Evolutionary conservation across 371 early-diverging fungal genomes (phyloP), one percentile per base, ranked within the genome.

Genomic region (Apophysomyces elegans): DNA sequence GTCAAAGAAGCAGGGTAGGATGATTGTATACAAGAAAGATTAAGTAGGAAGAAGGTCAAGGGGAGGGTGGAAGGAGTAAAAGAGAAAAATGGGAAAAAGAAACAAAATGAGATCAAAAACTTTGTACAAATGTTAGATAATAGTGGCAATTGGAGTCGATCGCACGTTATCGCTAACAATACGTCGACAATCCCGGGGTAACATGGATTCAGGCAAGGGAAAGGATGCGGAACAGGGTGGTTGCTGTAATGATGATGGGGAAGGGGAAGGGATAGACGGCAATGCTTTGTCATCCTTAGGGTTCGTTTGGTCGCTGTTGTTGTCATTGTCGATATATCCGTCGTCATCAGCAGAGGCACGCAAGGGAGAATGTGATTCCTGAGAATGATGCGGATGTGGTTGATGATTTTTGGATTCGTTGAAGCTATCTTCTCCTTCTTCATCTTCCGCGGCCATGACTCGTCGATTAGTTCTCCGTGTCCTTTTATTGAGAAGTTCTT

Each of bases 401-500:
- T 54, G 39, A 26, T 41, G 32, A 56, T 67, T 32, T 18, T 54
- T 16, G 36, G 56, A 26, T 26, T 26, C 35, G 36, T 66, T 39
- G 35, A 37, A 41, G 37, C 11, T 37, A 35, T 37, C 46, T 46
- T 47, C 59, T 26, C 45, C 59, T n/a, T 62, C 73, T 13, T 73
- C 72, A 11, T 71, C 67, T 64, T 78, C 76, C 41, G 63, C 65
- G 14, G 67, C 65, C 63, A 73, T 54, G 13, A 73, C 72, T 59
- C 70, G 69, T 13, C 79, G 71, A 54, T 75, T 75, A 44, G 64
- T 64, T 12, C 76, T 67, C 7, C 62, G n/a, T 3, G 65, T 67
- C 16, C 70, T 72, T 21, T 80, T 77, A 14, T 77, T 77, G 0
- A 80, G 56, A 3, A 77, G 39, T 7, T 71, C 73, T 68, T 80